phyloP scores from a whole-genome alignment of 2,329 filamentous ascomycete genomes.

The Paradendryphiella salina region DNA sequence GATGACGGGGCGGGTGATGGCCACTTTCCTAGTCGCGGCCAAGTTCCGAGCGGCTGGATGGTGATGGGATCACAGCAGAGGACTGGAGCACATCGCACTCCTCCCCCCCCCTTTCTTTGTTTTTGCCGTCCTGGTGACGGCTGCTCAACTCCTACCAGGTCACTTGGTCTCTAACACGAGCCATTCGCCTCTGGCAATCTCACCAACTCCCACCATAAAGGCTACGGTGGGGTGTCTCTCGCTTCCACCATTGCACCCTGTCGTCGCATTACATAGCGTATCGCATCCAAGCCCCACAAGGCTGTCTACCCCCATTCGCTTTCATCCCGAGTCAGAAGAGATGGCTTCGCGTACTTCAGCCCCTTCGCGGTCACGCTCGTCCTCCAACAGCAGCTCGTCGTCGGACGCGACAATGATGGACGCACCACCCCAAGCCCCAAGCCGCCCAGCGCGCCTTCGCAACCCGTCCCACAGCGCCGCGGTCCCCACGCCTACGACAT shows the following conservation, averaged over 20 bases:
- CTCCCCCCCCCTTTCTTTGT: conserved; percentile 1
- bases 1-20: conserved; percentile 2
- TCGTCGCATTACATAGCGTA: conserved; percentile 3
- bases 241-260: conserved; percentile 7
- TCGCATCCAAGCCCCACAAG: conserved; percentile 11
- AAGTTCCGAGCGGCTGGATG: conserved; percentile 6
- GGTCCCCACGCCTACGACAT: conserved; percentile 7
- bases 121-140: background rate
- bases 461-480: conserved; percentile 24
- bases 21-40: conserved; percentile 6
- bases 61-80: conserved; percentile 1
- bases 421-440: conserved; percentile 30
- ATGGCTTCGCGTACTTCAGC: conserved; percentile 40
- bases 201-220: too few species aligned
- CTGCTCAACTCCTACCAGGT: background rate
- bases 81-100: conserved; percentile 6
- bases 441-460: conserved; percentile 35
- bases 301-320: conserved; percentile 7
- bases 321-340: conserved; percentile 1
- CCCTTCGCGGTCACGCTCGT: conserved; percentile 38
- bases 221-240: background rate
- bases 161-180: background rate
- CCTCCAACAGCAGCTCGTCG: conserved; percentile 34
- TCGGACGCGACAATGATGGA: conserved; percentile 44
- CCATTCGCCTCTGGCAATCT: background rate